Conservation (phyloP, 768 basidiomycete genomes). For the Tricholomella constricta region DNA sequence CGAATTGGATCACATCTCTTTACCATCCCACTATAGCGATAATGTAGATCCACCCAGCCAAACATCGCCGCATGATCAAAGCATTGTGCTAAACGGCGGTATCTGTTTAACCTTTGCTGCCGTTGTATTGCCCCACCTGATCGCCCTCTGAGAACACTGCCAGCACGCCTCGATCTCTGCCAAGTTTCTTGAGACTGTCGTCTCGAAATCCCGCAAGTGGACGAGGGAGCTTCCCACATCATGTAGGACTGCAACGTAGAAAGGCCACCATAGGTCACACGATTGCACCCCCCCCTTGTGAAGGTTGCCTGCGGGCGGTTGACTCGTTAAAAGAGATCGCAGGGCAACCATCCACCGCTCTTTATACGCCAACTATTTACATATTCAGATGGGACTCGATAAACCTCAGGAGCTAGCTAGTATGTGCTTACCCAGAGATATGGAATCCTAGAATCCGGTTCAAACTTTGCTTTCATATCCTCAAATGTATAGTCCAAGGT, state of each 20-base stretch:
- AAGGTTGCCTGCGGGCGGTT: neutral
- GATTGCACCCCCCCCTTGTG: conserved; percentile 7
- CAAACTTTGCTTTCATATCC: conserved; percentile 2
- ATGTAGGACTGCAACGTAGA: neutral
- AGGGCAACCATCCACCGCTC: conserved; percentile 2
- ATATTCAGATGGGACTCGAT: neutral
- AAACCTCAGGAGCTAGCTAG: too few species aligned
- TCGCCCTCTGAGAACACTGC: conserved; percentile 2
- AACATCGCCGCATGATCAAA: too few species aligned
- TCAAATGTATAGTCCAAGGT: neutral
- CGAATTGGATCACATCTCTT: too few species aligned
- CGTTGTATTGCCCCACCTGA: neutral
- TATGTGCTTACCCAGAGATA: conserved; percentile 1
- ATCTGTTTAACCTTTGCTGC: neutral
- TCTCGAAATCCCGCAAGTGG: neutral
- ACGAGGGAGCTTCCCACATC: neutral
- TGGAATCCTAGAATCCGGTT: neutral
- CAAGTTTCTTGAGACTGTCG: neutral
- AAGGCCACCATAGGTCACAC: conserved; percentile 8
- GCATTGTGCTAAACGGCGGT: neutral
- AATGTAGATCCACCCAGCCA: too few species aligned
- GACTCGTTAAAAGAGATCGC: neutral
- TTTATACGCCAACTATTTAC: conserved; percentile 2
- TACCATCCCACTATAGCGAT: too few species aligned
- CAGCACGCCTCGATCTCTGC: neutral